Percentiles rank a stretch among this genome's conserved stretches.
Evolutionary conservation across 192 early-diverging fungal species (phyloP).

Genomic region (Entomortierella parvispora): DNA sequence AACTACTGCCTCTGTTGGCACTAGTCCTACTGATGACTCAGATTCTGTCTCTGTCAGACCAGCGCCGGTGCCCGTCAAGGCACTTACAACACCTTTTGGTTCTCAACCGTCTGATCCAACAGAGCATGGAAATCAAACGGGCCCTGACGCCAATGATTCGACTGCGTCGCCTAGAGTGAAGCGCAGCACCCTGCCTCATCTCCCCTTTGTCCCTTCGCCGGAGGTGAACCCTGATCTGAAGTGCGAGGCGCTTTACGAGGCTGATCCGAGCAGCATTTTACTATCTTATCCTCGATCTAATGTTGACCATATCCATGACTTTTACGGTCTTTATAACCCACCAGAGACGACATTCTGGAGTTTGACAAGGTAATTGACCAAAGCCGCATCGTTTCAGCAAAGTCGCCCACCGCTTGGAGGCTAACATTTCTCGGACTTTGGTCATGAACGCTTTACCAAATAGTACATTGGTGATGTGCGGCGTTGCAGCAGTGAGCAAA

Average conservation of each 20-base stretch:
- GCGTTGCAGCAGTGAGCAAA: constrained; percentile 42
- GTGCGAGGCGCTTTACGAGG: not conserved
- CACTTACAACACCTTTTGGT: constrained; percentile 27
- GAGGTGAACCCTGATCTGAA: constrained; percentile 31
- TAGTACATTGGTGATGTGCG: constrained; percentile 39
- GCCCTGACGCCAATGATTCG: not conserved
- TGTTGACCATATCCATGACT: constrained; percentile 44
- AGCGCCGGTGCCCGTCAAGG: constrained; percentile 23
- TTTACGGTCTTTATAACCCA: constrained; percentile 44
- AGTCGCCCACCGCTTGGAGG: not conserved
- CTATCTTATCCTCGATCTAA: constrained; percentile 31
- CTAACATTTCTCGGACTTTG: not conserved
- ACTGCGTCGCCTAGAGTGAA: constrained; percentile 7
- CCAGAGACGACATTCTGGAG: constrained; percentile 29
- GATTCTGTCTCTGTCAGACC: constrained; percentile 26
- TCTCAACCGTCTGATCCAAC: constrained; percentile 4
- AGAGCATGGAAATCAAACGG: not conserved
- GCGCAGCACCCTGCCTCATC: constrained; percentile 12
- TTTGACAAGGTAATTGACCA: constrained; percentile 18
- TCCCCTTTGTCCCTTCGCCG: constrained; percentile 35
- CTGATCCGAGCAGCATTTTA: constrained; percentile 39
- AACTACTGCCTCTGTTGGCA: not conserved
- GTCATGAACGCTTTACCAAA: not conserved
- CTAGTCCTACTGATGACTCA: not conserved
- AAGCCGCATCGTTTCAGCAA: not conserved